Evolutionary conservation across 2,329 filamentous ascomycete species (phyloP).

Genomic region (Fusarium nurragi): DNA sequence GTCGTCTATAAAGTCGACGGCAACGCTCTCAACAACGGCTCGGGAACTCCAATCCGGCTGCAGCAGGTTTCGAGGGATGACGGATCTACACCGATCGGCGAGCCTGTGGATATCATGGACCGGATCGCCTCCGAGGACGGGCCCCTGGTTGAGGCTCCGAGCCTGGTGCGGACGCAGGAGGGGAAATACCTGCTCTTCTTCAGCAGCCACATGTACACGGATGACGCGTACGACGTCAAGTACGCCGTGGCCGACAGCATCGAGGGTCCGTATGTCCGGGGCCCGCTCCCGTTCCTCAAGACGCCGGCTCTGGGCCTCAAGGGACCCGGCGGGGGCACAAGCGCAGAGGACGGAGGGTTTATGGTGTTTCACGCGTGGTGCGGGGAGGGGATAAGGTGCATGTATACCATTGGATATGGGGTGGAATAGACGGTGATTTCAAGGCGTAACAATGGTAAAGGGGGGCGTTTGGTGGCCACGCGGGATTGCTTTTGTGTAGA

Average conservation of each 20-base stretch:
- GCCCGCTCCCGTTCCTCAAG: constrained; percentile 46
- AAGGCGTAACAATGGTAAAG: constrained; percentile 1
- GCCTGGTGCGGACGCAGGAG: constrained; percentile 56
- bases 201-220: constrained; percentile 67
- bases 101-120: constrained; percentile 58
- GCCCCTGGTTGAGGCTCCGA: constrained; percentile 70
- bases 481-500: constrained; percentile 3
- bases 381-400: constrained; percentile 45
- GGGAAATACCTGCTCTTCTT: constrained; percentile 70
- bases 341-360: constrained; percentile 44
- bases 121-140: constrained; percentile 55
- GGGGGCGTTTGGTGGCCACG: constrained; percentile 11
- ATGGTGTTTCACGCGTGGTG: constrained; percentile 53
- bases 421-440: constrained; percentile 3
- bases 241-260: constrained; percentile 61
- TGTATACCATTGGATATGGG: constrained; percentile 48
- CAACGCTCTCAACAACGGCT: constrained; percentile 60
- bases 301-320: constrained; percentile 51
- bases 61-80: constrained; percentile 60
- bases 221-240: constrained; percentile 65
- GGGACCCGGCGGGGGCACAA: constrained; percentile 55
- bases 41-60: constrained; percentile 65
- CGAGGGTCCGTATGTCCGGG: constrained; percentile 52
- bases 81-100: constrained; percentile 63
- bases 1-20: constrained; percentile 74